A percentile compares a stretch with the other conserved stretches of the same genome.
Conservation (phyloP, 2,329 filamentous ascomycete genomes). For the Colletotrichum lentis region DNA sequence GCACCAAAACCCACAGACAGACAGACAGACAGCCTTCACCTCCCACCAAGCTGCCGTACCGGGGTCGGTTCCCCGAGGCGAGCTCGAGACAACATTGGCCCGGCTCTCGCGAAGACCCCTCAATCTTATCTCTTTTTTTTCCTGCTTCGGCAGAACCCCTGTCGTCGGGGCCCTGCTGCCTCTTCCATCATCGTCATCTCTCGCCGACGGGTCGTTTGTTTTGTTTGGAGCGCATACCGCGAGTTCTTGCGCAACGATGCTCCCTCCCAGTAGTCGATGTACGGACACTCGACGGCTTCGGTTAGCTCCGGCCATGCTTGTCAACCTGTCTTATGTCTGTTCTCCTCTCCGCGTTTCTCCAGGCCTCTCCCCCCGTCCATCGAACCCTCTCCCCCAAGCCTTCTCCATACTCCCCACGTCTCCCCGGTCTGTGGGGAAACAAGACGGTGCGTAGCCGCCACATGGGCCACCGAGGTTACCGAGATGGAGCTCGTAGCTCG, state of each 20-base stretch:
- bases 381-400: no score
- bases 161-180: neutral
- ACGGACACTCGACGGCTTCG: neutral
- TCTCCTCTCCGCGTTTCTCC: neutral
- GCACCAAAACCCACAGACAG: slow-evolving; percentile 18
- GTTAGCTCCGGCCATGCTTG: neutral
- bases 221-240: slow-evolving; percentile 32
- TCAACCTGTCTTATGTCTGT: no score
- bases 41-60: no score
- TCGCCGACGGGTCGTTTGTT: slow-evolving; percentile 8
- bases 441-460: slow-evolving; percentile 14
- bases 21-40: no score
- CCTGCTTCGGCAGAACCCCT: slow-evolving; percentile 22
- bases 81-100: slow-evolving; percentile 34
- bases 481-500: slow-evolving; percentile 24
- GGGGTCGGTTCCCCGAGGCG: no score
- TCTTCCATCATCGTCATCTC: neutral
- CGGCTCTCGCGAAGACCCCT: slow-evolving; percentile 10
- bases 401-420: slow-evolving; percentile 7
- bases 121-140: slow-evolving; percentile 5
- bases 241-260: neutral
- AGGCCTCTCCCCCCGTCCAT: neutral
- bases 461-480: slow-evolving; percentile 31
- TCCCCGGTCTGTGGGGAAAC: slow-evolving; percentile 1
- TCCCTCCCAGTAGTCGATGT: neutral